Evolutionary conservation across 2,329 filamentous ascomycete species (phyloP).

Genomic region (Ceratocystis harringtonii): DNA sequence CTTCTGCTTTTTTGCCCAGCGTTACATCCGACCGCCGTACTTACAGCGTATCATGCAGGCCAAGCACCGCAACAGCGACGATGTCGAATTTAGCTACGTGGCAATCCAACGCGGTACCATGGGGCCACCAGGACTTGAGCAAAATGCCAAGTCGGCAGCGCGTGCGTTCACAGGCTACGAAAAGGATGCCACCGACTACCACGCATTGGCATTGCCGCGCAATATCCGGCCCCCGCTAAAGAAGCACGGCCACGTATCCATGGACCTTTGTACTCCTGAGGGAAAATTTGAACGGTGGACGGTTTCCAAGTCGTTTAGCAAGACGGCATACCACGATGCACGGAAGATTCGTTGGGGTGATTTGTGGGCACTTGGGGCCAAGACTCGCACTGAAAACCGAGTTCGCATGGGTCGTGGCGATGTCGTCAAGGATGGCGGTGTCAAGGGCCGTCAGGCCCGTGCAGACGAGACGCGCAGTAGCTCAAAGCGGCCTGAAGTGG

Average conservation of each 20-base stretch:
- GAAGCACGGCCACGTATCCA: slow-evolving; percentile 68
- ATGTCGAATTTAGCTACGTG: slow-evolving; percentile 81
- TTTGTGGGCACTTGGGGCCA: slow-evolving; percentile 87
- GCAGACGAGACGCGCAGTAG: slow-evolving; percentile 8
- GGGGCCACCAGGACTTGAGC: slow-evolving; percentile 16
- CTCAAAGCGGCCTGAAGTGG: slow-evolving; percentile 11
- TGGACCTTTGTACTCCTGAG: slow-evolving; percentile 80
- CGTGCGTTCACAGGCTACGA: slow-evolving; percentile 56
- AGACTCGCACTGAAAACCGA: slow-evolving; percentile 54
- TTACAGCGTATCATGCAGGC: slow-evolving; percentile 61
- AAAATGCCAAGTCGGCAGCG: slow-evolving; percentile 36
- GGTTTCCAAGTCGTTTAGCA: slow-evolving; percentile 66
- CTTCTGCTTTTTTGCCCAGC: slow-evolving; percentile 80
- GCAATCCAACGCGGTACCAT: slow-evolving; percentile 61
- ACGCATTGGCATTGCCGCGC: slow-evolving; percentile 61
- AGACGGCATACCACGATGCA: slow-evolving; percentile 77
- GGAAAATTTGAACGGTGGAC: slow-evolving; percentile 88
- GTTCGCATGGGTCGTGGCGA: slow-evolving; percentile 42
- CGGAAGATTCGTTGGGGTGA: slow-evolving; percentile 86
- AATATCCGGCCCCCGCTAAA: slow-evolving; percentile 71
- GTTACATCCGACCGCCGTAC: slow-evolving; percentile 71
- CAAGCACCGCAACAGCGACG: slow-evolving; percentile 65
- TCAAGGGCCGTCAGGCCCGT: slow-evolving; percentile 14
- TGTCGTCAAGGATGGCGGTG: slow-evolving; percentile 21
- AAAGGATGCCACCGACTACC: slow-evolving; percentile 33